A percentile compares a stretch with the other conserved stretches of the same genome.
phyloP scores from a whole-genome alignment of 768 basidiomycete genomes.

The Flagelloscypha sp. region DNA sequence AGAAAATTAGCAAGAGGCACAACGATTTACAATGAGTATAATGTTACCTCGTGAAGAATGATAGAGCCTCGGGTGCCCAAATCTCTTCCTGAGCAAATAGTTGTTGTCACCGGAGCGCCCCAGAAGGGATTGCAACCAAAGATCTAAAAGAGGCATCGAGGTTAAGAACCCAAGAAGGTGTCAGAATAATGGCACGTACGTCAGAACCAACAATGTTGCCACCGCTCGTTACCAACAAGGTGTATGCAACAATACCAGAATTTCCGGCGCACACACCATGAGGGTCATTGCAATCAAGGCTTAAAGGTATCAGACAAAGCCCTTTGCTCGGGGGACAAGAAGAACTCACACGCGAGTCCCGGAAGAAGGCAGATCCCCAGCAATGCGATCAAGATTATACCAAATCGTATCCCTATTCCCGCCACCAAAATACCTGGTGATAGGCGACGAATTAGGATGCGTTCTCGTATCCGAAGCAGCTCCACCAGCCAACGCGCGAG shows the following conservation, averaged over 20 bases:
- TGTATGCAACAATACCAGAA: no score
- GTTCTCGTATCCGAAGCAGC: constrained; percentile 7
- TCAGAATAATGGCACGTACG: background rate
- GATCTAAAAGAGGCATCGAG: background rate
- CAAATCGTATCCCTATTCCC: constrained; percentile 8
- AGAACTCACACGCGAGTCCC: no score
- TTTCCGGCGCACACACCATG: no score
- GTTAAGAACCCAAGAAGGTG: background rate
- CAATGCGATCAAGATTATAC: constrained; percentile 9
- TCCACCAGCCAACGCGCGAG: constrained; percentile 8
- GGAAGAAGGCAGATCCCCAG: constrained; percentile 7
- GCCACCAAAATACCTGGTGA: constrained; percentile 8
- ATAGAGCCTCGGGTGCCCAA: constrained; percentile 3
- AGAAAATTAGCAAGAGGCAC: no score
- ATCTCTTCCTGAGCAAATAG: background rate
- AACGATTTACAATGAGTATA: no score
- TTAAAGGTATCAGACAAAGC: no score
- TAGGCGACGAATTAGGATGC: constrained; percentile 7
- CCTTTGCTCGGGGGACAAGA: no score
- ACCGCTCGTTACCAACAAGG: constrained; percentile 5
- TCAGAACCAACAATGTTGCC: constrained; percentile 9
- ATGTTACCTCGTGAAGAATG: constrained; percentile 10
- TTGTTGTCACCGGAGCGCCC: background rate
- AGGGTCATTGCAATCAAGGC: no score
- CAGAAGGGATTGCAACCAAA: constrained; percentile 9